Evolutionary conservation across 768 basidiomycete genomes (phyloP), one percentile per base, ranked within the genome.

Genomic region (Epithele typhae): DNA sequence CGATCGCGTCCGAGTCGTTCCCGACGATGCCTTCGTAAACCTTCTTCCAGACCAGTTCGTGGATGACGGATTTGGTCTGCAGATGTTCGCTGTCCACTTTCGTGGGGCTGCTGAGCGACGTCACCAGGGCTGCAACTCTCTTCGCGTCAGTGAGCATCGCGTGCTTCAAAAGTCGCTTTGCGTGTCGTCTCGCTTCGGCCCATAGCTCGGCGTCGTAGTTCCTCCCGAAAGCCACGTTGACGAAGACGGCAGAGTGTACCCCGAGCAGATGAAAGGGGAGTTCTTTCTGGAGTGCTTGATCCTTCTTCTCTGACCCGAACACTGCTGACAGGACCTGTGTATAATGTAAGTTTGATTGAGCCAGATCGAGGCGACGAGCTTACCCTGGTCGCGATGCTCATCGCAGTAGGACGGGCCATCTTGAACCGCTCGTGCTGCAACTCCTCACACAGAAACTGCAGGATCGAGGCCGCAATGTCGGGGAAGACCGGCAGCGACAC

Each of bases 391-490:
- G 84, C 83, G 24, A 76, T 68, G 22, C 70, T 60, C 66, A 92
- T 78, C 15, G 82, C 76, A 19, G 67, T 65, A 1, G 87, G 81
- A 14, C 84, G 76, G 18, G 77, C 66, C 21, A 71, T 68, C 40
- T 70, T 64, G 59, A 88, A 86, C 3, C 87, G 76, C 46, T 82
- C 78, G 53, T 92, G 88, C 59, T 93, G 92, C 17, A 88, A 64
- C 53, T 89, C 83, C 59, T 87, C 88, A 61, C 84, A 87, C 42
- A 92, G 72, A 50, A 89, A 84, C 51, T 82, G 79, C 12, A 81
- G 68, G 30, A 86, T 73, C 60, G 80, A 84, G 7, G 84, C 84
- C 25, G 94, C 68, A n/a, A 86, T 72, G 43, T 84, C 81, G 24
- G 51, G 57, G 35, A 60, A 54, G 4, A 43, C 56, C 0, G 56